phyloP scores from a whole-genome alignment of 768 basidiomycete genomes.

The Coprinopsis cinerea region DNA sequence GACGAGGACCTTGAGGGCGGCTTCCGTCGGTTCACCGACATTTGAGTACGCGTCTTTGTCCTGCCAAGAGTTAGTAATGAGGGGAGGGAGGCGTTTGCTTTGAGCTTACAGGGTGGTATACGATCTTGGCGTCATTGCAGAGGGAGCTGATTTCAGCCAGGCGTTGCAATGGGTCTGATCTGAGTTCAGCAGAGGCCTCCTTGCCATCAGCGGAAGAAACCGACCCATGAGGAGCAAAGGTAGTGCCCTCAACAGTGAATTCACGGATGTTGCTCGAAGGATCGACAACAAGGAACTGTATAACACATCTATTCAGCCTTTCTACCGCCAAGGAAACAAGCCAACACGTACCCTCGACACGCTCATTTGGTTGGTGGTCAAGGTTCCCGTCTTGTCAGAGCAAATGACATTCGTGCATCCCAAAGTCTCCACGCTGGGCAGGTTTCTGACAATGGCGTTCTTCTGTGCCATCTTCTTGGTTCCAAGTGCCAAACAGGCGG shows the following conservation, averaged over 20 bases:
- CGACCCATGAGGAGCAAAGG: slow-evolving; percentile 81
- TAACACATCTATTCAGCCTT: slow-evolving; percentile 5
- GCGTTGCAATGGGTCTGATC: slow-evolving; percentile 68
- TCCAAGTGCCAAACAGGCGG: slow-evolving; percentile 91
- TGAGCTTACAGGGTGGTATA: slow-evolving; percentile 67
- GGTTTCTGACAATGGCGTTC: slow-evolving; percentile 94
- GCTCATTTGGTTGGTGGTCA: slow-evolving; percentile 98
- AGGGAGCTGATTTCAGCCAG: slow-evolving; percentile 89
- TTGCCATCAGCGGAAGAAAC: slow-evolving; percentile 66
- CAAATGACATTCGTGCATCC: slow-evolving; percentile 99
- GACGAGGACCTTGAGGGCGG: slow-evolving; percentile 88
- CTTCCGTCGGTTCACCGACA: slow-evolving; percentile 96
- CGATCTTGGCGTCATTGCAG: slow-evolving; percentile 91
- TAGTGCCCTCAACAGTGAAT: slow-evolving; percentile 85
- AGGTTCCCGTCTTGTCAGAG: slow-evolving; percentile 95
- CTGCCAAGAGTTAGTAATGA: slow-evolving; percentile 30
- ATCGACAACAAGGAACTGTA: slow-evolving; percentile 73
- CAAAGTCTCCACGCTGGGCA: slow-evolving; percentile 95
- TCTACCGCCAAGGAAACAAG: neutral
- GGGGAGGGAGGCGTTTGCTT: neutral
- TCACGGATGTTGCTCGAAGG: slow-evolving; percentile 47
- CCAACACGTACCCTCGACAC: slow-evolving; percentile 60
- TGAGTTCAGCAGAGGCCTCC: slow-evolving; percentile 48
- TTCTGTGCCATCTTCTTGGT: slow-evolving; percentile 99
- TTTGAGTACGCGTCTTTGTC: slow-evolving; percentile 76